Conservation (phyloP, 257 asterid species). For the Paraleonurus japonicus region DNA sequence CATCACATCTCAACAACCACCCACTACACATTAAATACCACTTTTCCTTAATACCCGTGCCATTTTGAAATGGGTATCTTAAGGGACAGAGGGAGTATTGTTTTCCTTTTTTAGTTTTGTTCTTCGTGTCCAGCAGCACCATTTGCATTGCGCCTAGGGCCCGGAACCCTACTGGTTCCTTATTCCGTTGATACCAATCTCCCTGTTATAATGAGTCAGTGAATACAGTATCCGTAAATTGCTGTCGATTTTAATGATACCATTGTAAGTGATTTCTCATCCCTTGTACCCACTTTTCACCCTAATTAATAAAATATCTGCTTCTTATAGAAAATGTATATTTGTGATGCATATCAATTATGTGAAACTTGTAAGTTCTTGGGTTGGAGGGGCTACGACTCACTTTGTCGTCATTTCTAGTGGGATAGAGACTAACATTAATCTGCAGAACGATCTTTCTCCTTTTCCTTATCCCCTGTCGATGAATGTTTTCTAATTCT, state of each 20-base stretch:
- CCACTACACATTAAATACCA: too few species aligned
- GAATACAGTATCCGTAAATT: neutral
- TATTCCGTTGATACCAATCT: neutral
- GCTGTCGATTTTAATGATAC: neutral
- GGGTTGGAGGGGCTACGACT: neutral
- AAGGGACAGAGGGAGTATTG: too few species aligned
- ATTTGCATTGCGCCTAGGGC: neutral
- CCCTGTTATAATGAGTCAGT: neutral
- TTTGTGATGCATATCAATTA: neutral
- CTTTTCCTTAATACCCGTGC: too few species aligned
- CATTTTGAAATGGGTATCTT: too few species aligned
- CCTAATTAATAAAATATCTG: neutral
- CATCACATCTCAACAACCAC: too few species aligned
- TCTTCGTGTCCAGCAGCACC: neutral
- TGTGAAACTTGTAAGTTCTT: neutral
- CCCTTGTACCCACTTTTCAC: neutral
- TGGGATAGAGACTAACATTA: neutral
- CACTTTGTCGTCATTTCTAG: neutral
- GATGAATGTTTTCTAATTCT: slow-evolving; percentile 1
- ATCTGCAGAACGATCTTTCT: slow-evolving; percentile 1
- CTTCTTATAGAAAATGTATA: neutral
- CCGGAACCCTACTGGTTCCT: neutral
- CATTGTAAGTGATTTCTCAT: neutral
- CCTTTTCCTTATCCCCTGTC: neutral
- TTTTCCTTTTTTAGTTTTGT: neutral